Conservation (phyloP, 441 rosid genomes). For the Monsonia emarginata region DNA sequence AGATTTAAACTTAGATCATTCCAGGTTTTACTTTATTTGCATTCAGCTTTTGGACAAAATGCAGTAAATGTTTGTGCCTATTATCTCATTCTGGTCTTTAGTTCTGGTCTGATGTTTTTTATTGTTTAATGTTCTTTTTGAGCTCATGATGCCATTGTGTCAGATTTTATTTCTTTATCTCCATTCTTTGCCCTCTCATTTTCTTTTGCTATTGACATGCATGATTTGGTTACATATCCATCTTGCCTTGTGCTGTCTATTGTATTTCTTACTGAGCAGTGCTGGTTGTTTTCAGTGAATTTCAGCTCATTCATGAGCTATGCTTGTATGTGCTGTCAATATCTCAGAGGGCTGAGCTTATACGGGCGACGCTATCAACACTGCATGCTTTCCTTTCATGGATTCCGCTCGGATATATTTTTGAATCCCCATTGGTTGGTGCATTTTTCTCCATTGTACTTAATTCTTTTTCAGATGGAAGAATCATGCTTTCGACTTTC, state of each 20-base stretch:
- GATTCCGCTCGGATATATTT: conserved; percentile 98
- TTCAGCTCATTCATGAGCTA: conserved; percentile 96
- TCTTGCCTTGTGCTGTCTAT: neutral
- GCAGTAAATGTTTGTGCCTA: too few relatives aligned
- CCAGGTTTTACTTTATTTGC: too few relatives aligned
- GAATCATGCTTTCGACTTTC: neutral
- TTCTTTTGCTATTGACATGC: neutral
- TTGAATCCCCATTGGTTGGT: conserved; percentile 91
- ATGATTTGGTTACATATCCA: neutral
- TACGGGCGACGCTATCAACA: conserved; percentile 86
- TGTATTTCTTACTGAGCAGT: conserved; percentile 17
- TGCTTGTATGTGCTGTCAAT: conserved; percentile 95
- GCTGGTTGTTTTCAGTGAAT: conserved; percentile 61
- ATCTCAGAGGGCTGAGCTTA: conserved; percentile 91
- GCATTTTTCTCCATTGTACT: neutral
- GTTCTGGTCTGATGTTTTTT: neutral
- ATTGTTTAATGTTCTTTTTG: neutral
- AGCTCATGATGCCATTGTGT: neutral
- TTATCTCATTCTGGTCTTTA: neutral
- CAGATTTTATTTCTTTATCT: neutral
- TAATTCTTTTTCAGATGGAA: conserved; percentile 5
- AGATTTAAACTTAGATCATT: too few relatives aligned
- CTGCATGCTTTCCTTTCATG: conserved; percentile 99
- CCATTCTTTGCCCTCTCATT: neutral
- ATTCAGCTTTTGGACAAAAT: too few relatives aligned